These are phyloP conservation scores for Nitzschia inconspicua DNA, from an alignment of 108 stramenopile genomes.

Conservation along the genomic window DNA sequence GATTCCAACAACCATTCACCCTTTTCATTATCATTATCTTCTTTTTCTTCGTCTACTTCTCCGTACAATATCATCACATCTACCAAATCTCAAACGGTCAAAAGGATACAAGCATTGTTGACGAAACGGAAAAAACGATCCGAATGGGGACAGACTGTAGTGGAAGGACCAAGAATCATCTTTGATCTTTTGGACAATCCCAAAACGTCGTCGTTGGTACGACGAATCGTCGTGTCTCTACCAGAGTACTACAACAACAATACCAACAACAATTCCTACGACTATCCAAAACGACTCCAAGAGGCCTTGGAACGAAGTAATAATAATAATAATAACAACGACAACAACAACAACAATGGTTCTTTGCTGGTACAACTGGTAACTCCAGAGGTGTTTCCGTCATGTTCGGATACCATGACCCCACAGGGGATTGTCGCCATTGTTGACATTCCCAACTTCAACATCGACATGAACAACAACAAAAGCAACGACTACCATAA, in stretches of 20 bases:
- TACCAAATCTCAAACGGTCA: constrained; percentile 69
- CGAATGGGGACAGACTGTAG: constrained; percentile 58
- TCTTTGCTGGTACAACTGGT: constrained; percentile 20
- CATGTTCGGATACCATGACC: constrained; percentile 67
- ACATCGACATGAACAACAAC: too few species aligned
- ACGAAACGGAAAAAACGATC: constrained; percentile 65
- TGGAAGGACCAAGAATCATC: constrained; percentile 80
- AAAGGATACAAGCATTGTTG: constrained; percentile 58
- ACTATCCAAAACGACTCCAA: constrained; percentile 14
- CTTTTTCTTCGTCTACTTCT: too few species aligned
- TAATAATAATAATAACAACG: background rate
- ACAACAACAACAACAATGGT: background rate
- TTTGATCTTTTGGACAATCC: constrained; percentile 72
- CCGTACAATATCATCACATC: constrained; percentile 26
- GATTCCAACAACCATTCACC: too few species aligned
- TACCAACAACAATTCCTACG: background rate
- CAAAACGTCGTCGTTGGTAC: constrained; percentile 48
- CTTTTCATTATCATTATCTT: too few species aligned
- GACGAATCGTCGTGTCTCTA: constrained; percentile 57
- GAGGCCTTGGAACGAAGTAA: constrained; percentile 21
- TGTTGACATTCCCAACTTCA: constrained; percentile 54
- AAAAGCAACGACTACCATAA: too few species aligned
- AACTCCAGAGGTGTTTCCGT: constrained; percentile 58
- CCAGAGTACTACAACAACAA: constrained; percentile 18
- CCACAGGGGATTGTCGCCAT: constrained; percentile 81